Evolutionary conservation across 1,139 yeast genomes (phyloP).

Genomic region (Geotrichum fermentans): DNA sequence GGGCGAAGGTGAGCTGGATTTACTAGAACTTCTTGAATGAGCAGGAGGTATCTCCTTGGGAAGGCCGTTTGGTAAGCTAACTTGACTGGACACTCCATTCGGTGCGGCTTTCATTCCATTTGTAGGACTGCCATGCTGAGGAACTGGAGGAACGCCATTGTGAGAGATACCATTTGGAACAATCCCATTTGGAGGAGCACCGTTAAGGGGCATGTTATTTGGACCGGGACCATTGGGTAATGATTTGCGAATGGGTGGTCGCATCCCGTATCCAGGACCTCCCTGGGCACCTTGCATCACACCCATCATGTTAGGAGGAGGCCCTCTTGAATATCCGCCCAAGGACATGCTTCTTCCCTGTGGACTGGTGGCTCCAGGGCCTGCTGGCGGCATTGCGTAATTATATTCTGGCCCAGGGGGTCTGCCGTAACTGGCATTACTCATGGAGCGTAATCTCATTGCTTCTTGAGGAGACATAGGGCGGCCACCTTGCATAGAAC

Average conservation of each 20-base stretch:
- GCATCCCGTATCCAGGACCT: background rate
- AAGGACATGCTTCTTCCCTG: slow-evolving; percentile 12
- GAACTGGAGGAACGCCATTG: background rate
- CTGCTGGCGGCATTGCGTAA: background rate
- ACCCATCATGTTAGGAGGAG: background rate
- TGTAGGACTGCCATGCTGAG: background rate
- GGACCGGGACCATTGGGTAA: background rate
- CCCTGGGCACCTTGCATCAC: background rate
- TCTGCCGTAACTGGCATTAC: background rate
- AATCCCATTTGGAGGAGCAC: background rate
- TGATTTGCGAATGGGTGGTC: background rate
- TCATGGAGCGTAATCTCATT: background rate
- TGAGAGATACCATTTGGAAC: background rate
- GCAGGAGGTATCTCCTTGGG: background rate
- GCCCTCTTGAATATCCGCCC: slow-evolving; percentile 2
- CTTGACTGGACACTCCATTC: background rate
- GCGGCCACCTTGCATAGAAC: background rate
- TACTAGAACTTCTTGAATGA: slow-evolving; percentile 11
- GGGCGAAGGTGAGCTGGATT: slow-evolving; percentile 11
- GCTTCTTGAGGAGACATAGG: slow-evolving; percentile 8
- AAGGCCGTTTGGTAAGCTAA: background rate
- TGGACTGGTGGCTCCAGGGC: background rate
- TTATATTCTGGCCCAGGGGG: background rate
- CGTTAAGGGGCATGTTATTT: background rate
- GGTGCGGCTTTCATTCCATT: too few relatives aligned